Percentiles rank a stretch among this genome's conserved stretches.
Evolutionary conservation across 208 protist species (phyloP).

Genomic region (Kentomonas sorsogonicus): DNA sequence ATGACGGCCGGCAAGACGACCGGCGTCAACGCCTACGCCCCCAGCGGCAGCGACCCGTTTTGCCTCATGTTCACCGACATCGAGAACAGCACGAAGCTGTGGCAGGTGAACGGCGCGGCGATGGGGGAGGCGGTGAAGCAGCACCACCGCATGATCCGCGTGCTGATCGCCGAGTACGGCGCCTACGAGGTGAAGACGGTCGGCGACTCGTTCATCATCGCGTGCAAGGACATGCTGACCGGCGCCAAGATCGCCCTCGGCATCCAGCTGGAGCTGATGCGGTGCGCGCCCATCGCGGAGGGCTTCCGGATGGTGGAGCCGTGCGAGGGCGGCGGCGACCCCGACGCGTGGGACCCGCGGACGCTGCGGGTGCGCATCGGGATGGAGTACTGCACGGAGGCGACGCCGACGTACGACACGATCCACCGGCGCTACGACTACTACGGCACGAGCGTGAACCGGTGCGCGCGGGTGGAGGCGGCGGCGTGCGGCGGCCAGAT

Average conservation of each 20-base stretch:
- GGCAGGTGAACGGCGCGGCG: slow-evolving; percentile 37
- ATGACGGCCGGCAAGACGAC: slow-evolving; percentile 25
- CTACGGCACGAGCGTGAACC: slow-evolving; percentile 84
- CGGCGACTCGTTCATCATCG: slow-evolving; percentile 83
- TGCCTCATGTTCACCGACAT: slow-evolving; percentile 78
- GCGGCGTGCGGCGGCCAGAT: slow-evolving; percentile 78
- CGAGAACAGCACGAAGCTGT: slow-evolving; percentile 67
- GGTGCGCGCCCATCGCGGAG: slow-evolving; percentile 37
- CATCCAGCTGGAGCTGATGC: slow-evolving; percentile 73
- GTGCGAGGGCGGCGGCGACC: slow-evolving; percentile 41
- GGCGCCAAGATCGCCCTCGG: slow-evolving; percentile 61
- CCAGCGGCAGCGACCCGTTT: slow-evolving; percentile 30
- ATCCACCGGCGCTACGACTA: slow-evolving; percentile 82
- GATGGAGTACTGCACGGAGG: slow-evolving; percentile 70
- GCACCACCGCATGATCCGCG: slow-evolving; percentile 62
- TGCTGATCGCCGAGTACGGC: slow-evolving; percentile 50
- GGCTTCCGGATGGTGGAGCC: slow-evolving; percentile 53
- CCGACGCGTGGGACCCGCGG: slow-evolving; percentile 25
- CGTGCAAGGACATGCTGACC: slow-evolving; percentile 43
- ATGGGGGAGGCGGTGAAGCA: slow-evolving; percentile 61
- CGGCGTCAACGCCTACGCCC: slow-evolving; percentile 30
- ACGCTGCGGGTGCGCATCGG: slow-evolving; percentile 60
- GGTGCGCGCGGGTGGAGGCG: slow-evolving; percentile 64
- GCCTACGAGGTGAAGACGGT: slow-evolving; percentile 83
- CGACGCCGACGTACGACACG: slow-evolving; percentile 49